A percentile compares a stretch with the other conserved stretches of the same genome.
These are phyloP conservation scores for Phaeolepiota aurea DNA, from an alignment of 768 basidiomycete genomes.

Conservation along the genomic window DNA sequence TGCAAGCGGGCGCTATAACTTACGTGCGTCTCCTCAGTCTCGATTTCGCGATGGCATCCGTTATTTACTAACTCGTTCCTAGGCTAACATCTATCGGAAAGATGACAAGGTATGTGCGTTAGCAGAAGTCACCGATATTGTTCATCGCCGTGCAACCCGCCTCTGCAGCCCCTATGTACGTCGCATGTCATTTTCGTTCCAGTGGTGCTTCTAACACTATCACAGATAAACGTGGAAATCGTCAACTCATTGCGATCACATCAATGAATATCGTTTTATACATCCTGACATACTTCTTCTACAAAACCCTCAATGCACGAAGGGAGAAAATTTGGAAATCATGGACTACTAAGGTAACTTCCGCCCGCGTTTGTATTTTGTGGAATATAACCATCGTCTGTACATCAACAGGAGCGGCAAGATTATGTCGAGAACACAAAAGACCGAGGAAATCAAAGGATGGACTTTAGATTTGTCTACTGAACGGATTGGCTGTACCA, in stretches of 20 bases:
- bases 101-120: slow-evolving; percentile 32
- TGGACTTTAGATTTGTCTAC: slow-evolving; percentile 60
- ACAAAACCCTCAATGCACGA: slow-evolving; percentile 38
- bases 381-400: too few species aligned
- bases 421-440: slow-evolving; percentile 54
- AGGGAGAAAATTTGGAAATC: slow-evolving; percentile 44
- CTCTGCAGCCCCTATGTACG: slow-evolving; percentile 24
- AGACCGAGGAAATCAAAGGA: slow-evolving; percentile 49
- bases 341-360: slow-evolving; percentile 35
- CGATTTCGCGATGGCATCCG: too few species aligned
- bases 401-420: slow-evolving; percentile 35
- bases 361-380: not conserved
- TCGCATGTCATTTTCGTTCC: slow-evolving; percentile 1
- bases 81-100: slow-evolving; percentile 48
- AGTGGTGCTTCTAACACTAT: not conserved
- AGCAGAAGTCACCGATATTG: not conserved
- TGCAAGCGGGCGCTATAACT: slow-evolving; percentile 47
- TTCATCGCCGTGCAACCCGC: too few species aligned
- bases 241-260: slow-evolving; percentile 43
- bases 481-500: slow-evolving; percentile 17
- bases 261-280: slow-evolving; percentile 48
- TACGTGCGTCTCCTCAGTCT: slow-evolving; percentile 23
- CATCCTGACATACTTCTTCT: slow-evolving; percentile 44
- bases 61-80: too few species aligned
- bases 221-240: slow-evolving; percentile 52